Evolutionary conservation across 352 stramenopile genomes (phyloP), one percentile per base, ranked within the genome.

Genomic region (Phytophthora fragariaefolia): DNA sequence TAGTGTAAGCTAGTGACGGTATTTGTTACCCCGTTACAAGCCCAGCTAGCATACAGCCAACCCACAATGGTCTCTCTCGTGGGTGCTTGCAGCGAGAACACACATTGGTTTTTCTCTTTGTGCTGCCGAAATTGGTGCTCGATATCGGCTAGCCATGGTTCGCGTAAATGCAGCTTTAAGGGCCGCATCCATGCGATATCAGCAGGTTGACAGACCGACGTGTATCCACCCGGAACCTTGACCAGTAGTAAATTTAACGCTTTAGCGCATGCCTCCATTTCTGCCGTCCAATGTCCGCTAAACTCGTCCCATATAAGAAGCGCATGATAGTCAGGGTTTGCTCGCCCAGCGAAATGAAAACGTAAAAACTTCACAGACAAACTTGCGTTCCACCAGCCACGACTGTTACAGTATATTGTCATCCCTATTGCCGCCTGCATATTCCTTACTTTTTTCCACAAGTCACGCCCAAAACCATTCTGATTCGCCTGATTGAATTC

Each of bases 231-330:
- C n/a, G n/a, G n/a, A n/a, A n/a, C n/a, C n/a, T n/a, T n/a, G n/a
- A n/a, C n/a, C n/a, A n/a, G n/a, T n/a, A n/a, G n/a, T n/a, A n/a
- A n/a, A n/a, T n/a, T n/a, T n/a, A n/a, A n/a, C n/a, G 30, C 30
- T 34, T 9, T 9, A 34, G 9, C 28, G 9, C 28, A 34, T 15
- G 22, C 26, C 46, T 52, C 27, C 26, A 42, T 53, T 18, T 66
- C 51, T 7, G 28, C 8, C 6, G 57, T 67, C 43, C 43, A 72
- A 24, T 72, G 64, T 5, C 20, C 50, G 18, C 38, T 63, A 28
- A 66, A 72, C 18, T 72, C 64, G 50, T 67, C 57, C 64, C 56
- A 67, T n/a, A 72, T 28, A 4, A 72, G 50, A 10, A 72, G 38
- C 3, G 63, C 28, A 3, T 46, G 49, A 22, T 57, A 28, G 18